A percentile compares a stretch with the other conserved stretches of the same genome.
These are phyloP conservation scores for Solanum clarkiae DNA, from an alignment of 257 asterid genomes.

Conservation along the genomic window DNA sequence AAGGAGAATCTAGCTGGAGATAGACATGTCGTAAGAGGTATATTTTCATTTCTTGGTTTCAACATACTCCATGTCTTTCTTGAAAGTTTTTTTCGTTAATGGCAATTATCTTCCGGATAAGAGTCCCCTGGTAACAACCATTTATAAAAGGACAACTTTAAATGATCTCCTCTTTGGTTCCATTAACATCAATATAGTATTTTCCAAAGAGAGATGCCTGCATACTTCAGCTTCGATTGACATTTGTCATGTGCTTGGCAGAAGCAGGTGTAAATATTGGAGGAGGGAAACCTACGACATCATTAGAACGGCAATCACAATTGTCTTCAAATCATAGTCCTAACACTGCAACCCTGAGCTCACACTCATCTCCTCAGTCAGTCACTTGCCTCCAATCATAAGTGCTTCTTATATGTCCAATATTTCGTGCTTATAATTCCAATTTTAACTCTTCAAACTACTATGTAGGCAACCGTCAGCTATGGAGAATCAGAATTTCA, in stretches of 20 bases:
- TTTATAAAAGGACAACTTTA: not conserved
- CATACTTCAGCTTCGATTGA: not conserved
- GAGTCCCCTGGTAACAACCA: not conserved
- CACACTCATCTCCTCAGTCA: conserved; percentile 70
- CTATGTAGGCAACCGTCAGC: conserved; percentile 56
- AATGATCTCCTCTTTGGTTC: not conserved
- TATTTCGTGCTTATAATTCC: not conserved
- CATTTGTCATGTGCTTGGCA: conserved; percentile 12
- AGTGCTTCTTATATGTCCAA: not conserved
- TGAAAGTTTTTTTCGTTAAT: not conserved
- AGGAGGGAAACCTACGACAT: conserved; percentile 49
- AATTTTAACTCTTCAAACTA: not conserved
- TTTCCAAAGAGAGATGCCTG: not conserved
- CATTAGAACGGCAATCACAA: conserved; percentile 51
- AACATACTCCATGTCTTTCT: not conserved
- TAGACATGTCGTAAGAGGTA: conserved; percentile 50
- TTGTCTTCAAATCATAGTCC: conserved; percentile 46
- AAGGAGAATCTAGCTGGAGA: conserved; percentile 74
- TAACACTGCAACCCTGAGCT: conserved; percentile 37
- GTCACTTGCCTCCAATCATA: conserved; percentile 20
- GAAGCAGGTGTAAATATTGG: conserved; percentile 43
- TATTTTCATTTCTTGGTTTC: not conserved
- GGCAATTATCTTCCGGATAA: not conserved
- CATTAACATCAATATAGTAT: not conserved
- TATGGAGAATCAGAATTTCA: conserved; percentile 57